Percentiles rank a stretch among this genome's conserved stretches.
These are phyloP conservation scores for Wickerhamiella domercqiae DNA, from an alignment of 805 yeast species.

Conservation along the genomic window DNA sequence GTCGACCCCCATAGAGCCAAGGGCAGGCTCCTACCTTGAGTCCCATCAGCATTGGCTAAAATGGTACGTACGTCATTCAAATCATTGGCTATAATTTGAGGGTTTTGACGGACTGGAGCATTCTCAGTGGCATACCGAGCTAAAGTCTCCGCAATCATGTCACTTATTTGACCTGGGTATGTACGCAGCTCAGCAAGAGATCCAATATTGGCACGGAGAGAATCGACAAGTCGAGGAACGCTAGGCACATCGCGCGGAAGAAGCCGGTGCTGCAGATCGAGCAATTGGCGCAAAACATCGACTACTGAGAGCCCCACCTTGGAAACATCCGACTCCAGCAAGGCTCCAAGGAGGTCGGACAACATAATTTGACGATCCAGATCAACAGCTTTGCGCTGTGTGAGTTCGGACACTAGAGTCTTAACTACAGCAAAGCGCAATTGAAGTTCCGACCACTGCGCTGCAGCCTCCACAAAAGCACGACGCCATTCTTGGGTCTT, in stretches of 20 bases:
- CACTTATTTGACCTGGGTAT: conserved; percentile 74
- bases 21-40: too few relatives aligned
- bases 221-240: conserved; percentile 6
- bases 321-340: conserved; percentile 36
- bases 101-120: neutral
- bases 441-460: conserved; percentile 70
- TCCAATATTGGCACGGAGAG: conserved; percentile 33
- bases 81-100: conserved; percentile 15
- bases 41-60: conserved; percentile 5
- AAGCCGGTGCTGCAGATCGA: conserved; percentile 19
- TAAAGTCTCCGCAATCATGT: conserved; percentile 55
- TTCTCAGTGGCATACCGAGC: conserved; percentile 11
- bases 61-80: conserved; percentile 16
- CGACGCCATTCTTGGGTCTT: conserved; percentile 33
- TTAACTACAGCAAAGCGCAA: conserved; percentile 50
- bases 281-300: conserved; percentile 46
- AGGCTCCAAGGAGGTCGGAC: conserved; percentile 10
- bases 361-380: conserved; percentile 9
- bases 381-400: conserved; percentile 13
- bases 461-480: conserved; percentile 44
- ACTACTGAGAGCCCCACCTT: conserved; percentile 77
- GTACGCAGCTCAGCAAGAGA: conserved; percentile 64
- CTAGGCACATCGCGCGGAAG: conserved; percentile 5
- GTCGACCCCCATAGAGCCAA: conserved; percentile 21
- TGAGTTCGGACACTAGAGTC: conserved; percentile 26